A percentile compares a stretch with the other conserved stretches of the same genome.
Evolutionary conservation across 495 filamentous ascomycete genomes (phyloP).

Genomic region (Umbilicaria muhlenbergii): DNA sequence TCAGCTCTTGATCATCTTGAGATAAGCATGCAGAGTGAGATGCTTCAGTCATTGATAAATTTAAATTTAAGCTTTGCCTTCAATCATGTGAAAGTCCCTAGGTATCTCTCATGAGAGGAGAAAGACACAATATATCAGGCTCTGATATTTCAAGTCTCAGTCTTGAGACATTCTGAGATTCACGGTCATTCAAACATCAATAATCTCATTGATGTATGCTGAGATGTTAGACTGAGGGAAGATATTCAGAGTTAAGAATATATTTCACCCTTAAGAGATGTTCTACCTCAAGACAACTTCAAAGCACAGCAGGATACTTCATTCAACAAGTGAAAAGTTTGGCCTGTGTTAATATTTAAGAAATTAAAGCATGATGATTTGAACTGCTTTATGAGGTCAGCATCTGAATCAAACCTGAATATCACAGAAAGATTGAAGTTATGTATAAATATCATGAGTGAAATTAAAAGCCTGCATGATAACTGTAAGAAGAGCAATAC

Average conservation of each 20-base stretch:
- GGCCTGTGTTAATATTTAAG: slow-evolving; percentile 13
- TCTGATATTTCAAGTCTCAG: neutral
- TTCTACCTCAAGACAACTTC: too few species aligned
- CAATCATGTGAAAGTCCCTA: slow-evolving; percentile 4
- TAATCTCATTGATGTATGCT: slow-evolving; percentile 11
- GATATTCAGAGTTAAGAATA: neutral
- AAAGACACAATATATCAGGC: neutral
- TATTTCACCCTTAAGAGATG: too few species aligned
- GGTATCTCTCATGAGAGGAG: neutral
- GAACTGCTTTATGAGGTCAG: slow-evolving; percentile 4
- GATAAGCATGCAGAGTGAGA: slow-evolving; percentile 3
- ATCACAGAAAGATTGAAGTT: slow-evolving; percentile 7
- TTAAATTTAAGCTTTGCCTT: slow-evolving; percentile 9
- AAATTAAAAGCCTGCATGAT: slow-evolving; percentile 9
- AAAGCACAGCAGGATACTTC: too few species aligned
- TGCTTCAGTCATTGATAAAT: slow-evolving; percentile 5
- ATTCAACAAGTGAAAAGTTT: neutral
- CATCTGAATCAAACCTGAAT: slow-evolving; percentile 1
- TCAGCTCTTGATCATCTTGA: slow-evolving; percentile 1
- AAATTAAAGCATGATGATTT: slow-evolving; percentile 11
- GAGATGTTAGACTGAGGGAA: slow-evolving; percentile 6
- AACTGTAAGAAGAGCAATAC: slow-evolving; percentile 1
- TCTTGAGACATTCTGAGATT: slow-evolving; percentile 2
- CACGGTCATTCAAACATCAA: slow-evolving; percentile 6
- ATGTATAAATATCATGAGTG: slow-evolving; percentile 6